Percentiles rank a stretch among this genome's conserved stretches.
These are phyloP conservation scores for Spergularia bocconei DNA, from an alignment of 148 eudicot genomes.

Conservation along the genomic window DNA sequence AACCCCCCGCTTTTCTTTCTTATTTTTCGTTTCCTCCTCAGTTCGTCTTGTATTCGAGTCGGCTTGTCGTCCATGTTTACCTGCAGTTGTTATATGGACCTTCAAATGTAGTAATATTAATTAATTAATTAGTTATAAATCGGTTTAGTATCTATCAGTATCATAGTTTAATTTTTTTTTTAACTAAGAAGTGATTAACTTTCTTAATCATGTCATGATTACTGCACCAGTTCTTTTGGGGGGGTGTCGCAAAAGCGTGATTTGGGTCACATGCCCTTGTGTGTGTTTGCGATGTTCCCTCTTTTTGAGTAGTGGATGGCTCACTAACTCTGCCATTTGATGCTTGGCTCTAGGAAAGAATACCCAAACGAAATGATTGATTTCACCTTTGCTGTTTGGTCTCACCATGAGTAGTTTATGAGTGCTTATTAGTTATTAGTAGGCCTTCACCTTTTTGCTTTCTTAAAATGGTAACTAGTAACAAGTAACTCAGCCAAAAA, in stretches of 20 bases:
- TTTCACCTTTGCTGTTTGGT: not conserved
- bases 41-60: conserved; percentile 20
- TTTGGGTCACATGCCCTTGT: no score
- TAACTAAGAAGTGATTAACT: no score
- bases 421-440: no score
- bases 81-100: conserved; percentile 17
- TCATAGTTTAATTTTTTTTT: not conserved
- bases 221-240: no score
- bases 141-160: conserved; percentile 13
- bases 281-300: not conserved
- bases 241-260: no score
- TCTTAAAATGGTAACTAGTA: no score
- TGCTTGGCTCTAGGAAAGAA: conserved; percentile 29
- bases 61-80: conserved; percentile 20
- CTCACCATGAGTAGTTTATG: conserved; percentile 1
- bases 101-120: conserved; percentile 6
- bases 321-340: conserved; percentile 22
- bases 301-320: conserved; percentile 20
- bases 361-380: conserved; percentile 18
- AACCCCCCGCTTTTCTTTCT: not conserved
- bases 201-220: no score
- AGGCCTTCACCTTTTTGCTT: no score
- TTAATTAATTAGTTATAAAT: conserved; percentile 5
- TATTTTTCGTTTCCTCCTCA: not conserved
- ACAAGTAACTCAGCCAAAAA: no score